These are phyloP conservation scores for Solanum tarapatanum DNA, from an alignment of 257 asterid species.

Conservation along the genomic window DNA sequence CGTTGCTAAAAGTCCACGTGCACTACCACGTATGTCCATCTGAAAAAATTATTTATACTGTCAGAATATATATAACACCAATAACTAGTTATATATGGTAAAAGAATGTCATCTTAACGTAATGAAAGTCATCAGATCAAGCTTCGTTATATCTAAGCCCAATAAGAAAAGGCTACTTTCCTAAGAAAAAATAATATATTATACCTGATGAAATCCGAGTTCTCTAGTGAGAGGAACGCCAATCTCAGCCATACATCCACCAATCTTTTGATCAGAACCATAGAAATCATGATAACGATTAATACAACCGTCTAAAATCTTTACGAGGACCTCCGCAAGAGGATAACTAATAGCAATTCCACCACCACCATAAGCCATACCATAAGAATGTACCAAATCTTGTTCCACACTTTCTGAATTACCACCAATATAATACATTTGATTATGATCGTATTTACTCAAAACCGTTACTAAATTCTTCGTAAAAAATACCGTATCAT, in stretches of 20 bases:
- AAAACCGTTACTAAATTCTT: conserved; percentile 56
- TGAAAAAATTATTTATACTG: neutral
- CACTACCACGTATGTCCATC: conserved; percentile 63
- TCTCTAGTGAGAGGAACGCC: conserved; percentile 71
- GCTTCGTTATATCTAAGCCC: neutral
- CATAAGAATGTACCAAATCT: conserved; percentile 44
- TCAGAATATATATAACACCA: neutral
- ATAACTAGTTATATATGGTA: too few relatives aligned
- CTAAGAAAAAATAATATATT: neutral
- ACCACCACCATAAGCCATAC: conserved; percentile 86
- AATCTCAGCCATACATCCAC: conserved; percentile 51
- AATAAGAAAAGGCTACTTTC: neutral
- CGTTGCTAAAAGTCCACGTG: conserved; percentile 67
- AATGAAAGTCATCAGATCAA: neutral
- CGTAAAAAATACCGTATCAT: conserved; percentile 66
- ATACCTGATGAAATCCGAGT: conserved; percentile 87
- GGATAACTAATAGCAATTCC: conserved; percentile 82
- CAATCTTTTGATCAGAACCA: conserved; percentile 74
- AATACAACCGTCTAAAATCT: conserved; percentile 61
- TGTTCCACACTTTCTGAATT: conserved; percentile 91
- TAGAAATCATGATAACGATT: conserved; percentile 55
- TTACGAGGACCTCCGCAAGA: conserved; percentile 54
- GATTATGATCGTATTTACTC: conserved; percentile 44
- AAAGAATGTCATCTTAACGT: rapidly evolving
- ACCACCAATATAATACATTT: conserved; percentile 70